Evolutionary conservation across 2,329 filamentous ascomycete genomes (phyloP), one percentile per base, ranked within the genome.

Genomic region (Acrocalymma vagum): DNA sequence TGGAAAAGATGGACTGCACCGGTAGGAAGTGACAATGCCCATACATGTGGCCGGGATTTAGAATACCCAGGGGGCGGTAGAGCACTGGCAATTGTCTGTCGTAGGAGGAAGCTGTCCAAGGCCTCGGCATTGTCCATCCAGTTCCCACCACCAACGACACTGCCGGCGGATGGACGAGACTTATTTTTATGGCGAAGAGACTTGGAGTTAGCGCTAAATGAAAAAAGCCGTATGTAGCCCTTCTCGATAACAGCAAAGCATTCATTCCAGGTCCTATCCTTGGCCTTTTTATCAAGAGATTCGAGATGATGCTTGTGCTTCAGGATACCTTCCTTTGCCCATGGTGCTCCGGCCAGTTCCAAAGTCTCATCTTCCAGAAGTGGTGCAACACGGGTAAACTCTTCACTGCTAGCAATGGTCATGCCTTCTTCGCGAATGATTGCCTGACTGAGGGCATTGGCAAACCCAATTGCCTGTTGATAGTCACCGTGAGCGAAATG

Each of bases 1-100:
- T 97, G 92, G 79, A 99, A 99, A n/a, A 99, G 80, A 67, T 99
- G 94, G 1, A 99, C 92, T 1, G 93, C 93, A 9, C 94, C 94
- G 2, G 86, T 95, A 0, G 94, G 93, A 29, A 99, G 76, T 49
- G 89, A 95, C 35, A 99, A 75, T 3, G 94, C 93, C 88, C 92
- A 99, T 1, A 99, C 94, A 66, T 97, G 85, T 4, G 92, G 92
- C 9, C 94, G 81, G 18, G 85, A 82, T 61, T 95, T 91, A 22
- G 91, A 96, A 71, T 97, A 97, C 9, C 94, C 94, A 0, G 94
- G 93, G 1, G 91, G 82, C 7, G 94, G 94, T 10, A 99, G 81
- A 0, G 88, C 85, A 40, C 90, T 96, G 9, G 94, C 94, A 52
- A 97, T 88, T 1, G 92, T 95, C 67, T 97, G 92, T 14, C 92